Evolutionary conservation across 164 flowering plant genomes (phyloP).

Genomic region (Nymphaea thermarum): DNA sequence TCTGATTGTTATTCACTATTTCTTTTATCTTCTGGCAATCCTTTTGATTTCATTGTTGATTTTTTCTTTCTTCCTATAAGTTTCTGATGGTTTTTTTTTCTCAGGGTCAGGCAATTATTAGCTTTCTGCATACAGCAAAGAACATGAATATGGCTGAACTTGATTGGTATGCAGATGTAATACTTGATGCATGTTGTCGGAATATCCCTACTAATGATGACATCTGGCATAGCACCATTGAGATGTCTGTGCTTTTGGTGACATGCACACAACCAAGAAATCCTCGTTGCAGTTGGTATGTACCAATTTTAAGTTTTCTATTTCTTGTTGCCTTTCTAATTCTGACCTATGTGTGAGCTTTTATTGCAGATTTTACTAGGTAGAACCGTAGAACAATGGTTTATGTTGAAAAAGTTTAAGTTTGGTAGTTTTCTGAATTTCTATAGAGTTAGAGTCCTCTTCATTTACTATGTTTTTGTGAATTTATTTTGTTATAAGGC

Average conservation of each 20-base stretch:
- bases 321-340: too few species aligned
- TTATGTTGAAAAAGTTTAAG: too few species aligned
- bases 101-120: conserved; percentile 83
- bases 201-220: conserved; percentile 74
- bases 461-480: too few species aligned
- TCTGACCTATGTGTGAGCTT: too few species aligned
- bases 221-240: conserved; percentile 69
- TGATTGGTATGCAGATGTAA: conserved; percentile 60
- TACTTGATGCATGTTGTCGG: conserved; percentile 81
- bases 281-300: conserved; percentile 86
- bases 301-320: background rate
- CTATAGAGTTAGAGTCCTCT: too few species aligned
- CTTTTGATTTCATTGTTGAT: background rate
- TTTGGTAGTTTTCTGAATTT: too few species aligned
- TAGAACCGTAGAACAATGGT: too few species aligned
- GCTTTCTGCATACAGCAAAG: conserved; percentile 60
- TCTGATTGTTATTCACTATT: too few species aligned
- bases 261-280: conserved; percentile 40
- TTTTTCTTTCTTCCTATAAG: background rate
- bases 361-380: too few species aligned
- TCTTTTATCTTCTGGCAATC: background rate
- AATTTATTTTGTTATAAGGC: too few species aligned
- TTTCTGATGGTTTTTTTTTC: background rate
- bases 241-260: conserved; percentile 74
- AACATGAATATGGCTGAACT: conserved; percentile 55